Evolutionary conservation across 441 rosid species (phyloP).

Genomic region (Adansonia grandidieri): DNA sequence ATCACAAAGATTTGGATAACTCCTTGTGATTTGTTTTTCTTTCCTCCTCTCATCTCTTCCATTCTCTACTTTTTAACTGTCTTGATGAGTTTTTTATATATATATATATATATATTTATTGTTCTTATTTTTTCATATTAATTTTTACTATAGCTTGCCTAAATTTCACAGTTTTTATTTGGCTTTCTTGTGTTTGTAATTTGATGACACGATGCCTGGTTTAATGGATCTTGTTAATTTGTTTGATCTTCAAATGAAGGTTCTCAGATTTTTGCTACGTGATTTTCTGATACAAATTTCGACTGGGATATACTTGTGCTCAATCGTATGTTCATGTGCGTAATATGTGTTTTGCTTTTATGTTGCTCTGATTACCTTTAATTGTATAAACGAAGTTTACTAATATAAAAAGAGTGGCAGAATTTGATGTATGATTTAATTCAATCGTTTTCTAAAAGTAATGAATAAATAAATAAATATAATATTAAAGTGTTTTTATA

Average conservation of each 20-base stretch:
- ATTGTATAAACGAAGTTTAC: too few species aligned
- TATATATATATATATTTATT: constrained; percentile 3
- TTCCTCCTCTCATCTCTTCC: neutral
- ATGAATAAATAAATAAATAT: too few species aligned
- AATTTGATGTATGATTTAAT: too few species aligned
- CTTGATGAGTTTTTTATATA: neutral
- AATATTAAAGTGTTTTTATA: too few species aligned
- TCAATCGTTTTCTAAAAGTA: too few species aligned
- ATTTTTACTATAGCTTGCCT: constrained; percentile 2
- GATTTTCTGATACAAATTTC: neutral
- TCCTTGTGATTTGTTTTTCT: constrained; percentile 25
- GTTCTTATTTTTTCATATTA: neutral
- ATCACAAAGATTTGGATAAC: constrained; percentile 49
- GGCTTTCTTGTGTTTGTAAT: constrained; percentile 3
- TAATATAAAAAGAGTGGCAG: too few species aligned
- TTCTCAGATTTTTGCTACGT: neutral
- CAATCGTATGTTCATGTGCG: too few species aligned
- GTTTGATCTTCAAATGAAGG: constrained; percentile 12
- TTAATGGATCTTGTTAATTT: neutral
- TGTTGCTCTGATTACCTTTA: too few species aligned
- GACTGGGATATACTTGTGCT: too few species aligned
- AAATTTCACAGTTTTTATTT: constrained; percentile 8
- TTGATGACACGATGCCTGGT: neutral
- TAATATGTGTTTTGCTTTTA: too few species aligned
- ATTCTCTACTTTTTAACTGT: neutral